These are phyloP conservation scores for Metschnikowia cerradonensis DNA, from an alignment of 805 yeast species.

Conservation along the genomic window DNA sequence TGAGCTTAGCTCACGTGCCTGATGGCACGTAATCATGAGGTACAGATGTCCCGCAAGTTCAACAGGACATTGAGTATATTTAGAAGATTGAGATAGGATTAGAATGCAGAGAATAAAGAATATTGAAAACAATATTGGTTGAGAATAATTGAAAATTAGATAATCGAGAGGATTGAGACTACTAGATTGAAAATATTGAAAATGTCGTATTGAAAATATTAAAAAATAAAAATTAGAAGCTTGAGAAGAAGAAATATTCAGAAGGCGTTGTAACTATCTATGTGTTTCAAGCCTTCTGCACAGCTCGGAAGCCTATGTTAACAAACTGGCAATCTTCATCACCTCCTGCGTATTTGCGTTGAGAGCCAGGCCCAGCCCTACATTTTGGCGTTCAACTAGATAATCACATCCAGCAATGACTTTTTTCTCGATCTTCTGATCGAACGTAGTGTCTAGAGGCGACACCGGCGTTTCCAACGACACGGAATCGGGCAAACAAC, in stretches of 20 bases:
- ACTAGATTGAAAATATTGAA: neutral
- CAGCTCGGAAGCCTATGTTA: neutral
- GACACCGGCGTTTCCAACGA: neutral
- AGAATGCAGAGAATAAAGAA: too few species aligned
- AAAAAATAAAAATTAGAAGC: neutral
- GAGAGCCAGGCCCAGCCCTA: neutral
- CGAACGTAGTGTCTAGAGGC: neutral
- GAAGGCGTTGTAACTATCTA: neutral
- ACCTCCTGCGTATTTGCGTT: neutral
- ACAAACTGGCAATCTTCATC: slow-evolving; percentile 1
- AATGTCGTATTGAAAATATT: too few species aligned
- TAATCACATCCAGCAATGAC: neutral
- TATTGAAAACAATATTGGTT: too few species aligned
- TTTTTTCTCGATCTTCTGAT: neutral
- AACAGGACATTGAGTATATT: too few species aligned
- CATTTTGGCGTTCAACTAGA: neutral
- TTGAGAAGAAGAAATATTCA: neutral
- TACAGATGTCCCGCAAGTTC: too few species aligned
- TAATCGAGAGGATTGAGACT: too few species aligned
- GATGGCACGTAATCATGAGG: too few species aligned
- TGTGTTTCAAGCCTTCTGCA: neutral
- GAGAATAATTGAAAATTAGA: too few species aligned
- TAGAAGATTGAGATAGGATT: too few species aligned
- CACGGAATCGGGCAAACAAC: neutral
- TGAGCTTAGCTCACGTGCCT: too few species aligned